Evolutionary conservation across 2,329 filamentous ascomycete species (phyloP).

Genomic region (Penicillium sp.): DNA sequence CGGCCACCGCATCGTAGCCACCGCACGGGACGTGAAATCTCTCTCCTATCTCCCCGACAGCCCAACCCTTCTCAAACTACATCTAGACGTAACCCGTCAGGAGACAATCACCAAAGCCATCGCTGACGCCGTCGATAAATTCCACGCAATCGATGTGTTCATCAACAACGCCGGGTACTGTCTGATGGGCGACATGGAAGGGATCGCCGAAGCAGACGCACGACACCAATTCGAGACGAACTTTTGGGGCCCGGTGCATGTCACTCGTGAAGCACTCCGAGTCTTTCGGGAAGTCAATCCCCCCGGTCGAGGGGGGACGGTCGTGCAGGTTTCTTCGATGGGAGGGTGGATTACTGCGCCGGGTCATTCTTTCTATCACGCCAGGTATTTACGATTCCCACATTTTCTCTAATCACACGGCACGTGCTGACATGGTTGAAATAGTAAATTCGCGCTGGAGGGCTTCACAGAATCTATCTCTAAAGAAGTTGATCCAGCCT

Average conservation of each 20-base stretch:
- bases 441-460: slow-evolving; percentile 50
- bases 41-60: slow-evolving; percentile 40
- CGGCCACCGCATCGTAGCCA: slow-evolving; percentile 49
- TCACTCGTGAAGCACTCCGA: slow-evolving; percentile 44
- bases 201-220: slow-evolving; percentile 52
- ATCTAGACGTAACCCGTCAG: slow-evolving; percentile 10
- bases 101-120: slow-evolving; percentile 37
- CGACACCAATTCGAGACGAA: slow-evolving; percentile 61
- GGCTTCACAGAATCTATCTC: slow-evolving; percentile 52
- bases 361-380: slow-evolving; percentile 43
- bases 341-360: slow-evolving; percentile 46
- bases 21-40: slow-evolving; percentile 49
- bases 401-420: neutral
- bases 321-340: slow-evolving; percentile 60
- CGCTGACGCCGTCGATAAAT: slow-evolving; percentile 46
- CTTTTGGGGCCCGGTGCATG: slow-evolving; percentile 59
- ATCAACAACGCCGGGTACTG: slow-evolving; percentile 65
- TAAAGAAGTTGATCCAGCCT: slow-evolving; percentile 47
- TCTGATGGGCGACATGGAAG: slow-evolving; percentile 57
- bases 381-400: slow-evolving; percentile 7
- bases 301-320: slow-evolving; percentile 47
- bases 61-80: slow-evolving; percentile 32
- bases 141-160: slow-evolving; percentile 60
- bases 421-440: neutral
- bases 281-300: slow-evolving; percentile 27